phyloP scores from a whole-genome alignment of 768 basidiomycete genomes.

The Fomitopsis serialis region DNA sequence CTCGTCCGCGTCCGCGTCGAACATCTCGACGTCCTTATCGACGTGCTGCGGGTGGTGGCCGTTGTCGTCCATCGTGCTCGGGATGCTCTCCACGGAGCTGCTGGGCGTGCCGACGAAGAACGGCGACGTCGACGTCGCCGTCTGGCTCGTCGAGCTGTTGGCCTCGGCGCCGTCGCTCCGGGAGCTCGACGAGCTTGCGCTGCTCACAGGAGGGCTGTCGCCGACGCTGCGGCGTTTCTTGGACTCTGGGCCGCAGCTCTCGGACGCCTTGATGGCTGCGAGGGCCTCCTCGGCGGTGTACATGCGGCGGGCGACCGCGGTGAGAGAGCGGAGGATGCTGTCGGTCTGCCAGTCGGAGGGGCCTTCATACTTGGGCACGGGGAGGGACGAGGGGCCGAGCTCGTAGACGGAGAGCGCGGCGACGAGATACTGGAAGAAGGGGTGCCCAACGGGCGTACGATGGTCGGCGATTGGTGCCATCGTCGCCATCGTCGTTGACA shows the following conservation, averaged over 20 bases:
- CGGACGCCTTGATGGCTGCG: slow-evolving; percentile 35
- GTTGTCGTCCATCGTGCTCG: slow-evolving; percentile 5
- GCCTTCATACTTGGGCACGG: slow-evolving; percentile 50
- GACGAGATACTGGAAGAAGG: slow-evolving; percentile 50
- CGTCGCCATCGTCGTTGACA: slow-evolving; percentile 1
- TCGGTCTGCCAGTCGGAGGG: slow-evolving; percentile 56
- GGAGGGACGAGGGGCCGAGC: slow-evolving; percentile 39
- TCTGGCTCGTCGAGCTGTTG: slow-evolving; percentile 10
- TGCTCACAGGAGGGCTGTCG: slow-evolving; percentile 21
- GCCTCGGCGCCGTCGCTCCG: slow-evolving; percentile 14
- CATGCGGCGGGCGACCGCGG: slow-evolving; percentile 47
- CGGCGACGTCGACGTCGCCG: slow-evolving; percentile 10
- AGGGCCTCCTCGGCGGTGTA: slow-evolving; percentile 48
- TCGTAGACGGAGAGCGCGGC: slow-evolving; percentile 57
- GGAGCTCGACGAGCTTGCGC: slow-evolving; percentile 15
- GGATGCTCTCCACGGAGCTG: slow-evolving; percentile 21
- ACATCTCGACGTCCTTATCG: slow-evolving; percentile 15
- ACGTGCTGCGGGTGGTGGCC: too few relatives aligned
- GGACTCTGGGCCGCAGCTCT: slow-evolving; percentile 34
- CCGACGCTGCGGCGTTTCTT: slow-evolving; percentile 39
- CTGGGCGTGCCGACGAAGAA: slow-evolving; percentile 19
- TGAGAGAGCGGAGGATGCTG: slow-evolving; percentile 47
- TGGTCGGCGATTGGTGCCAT: slow-evolving; percentile 28
- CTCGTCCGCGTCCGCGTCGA: slow-evolving; percentile 13
- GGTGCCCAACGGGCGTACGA: slow-evolving; percentile 21